Base-by-base conservation (phyloP, 2,329 filamentous ascomycete species). In the Microsporum canis region DNA sequence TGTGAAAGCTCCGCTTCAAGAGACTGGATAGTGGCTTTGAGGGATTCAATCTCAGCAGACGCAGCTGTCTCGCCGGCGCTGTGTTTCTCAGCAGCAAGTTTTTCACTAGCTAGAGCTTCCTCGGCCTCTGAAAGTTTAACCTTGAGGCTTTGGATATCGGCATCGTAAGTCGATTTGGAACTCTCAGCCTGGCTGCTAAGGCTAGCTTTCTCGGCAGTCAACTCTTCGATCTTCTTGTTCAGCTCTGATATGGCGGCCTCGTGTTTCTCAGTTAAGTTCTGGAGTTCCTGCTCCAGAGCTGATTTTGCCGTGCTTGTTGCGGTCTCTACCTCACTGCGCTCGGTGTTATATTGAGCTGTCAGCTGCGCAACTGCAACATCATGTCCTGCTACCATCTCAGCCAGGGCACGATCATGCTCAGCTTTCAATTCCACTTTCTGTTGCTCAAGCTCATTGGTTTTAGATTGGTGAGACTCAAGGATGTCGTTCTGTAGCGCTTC, bases 401-500 rank as follows among this genome's bases (percentile, higher is more conserved):
- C 65, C 17, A 66, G 34, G 6, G 60, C 58, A 12, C 57, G 59
- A n/a, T 65, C 65, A 47, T 65, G 64, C 1, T 41, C 47, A 12
- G 51, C 61, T 3, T 34, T 61, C 5, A 68, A 53, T 27, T 66
- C 62, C 17, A 57, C 8, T 7, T 57, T 53, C 33, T 59, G 58
- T 31, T 63, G 49, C 29, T 61, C 51, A 3, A 61, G 43, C 33
- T 64, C 65, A n/a, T 62, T 60, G 38, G 58, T 58, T 12, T 61
- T 63, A 7, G 64, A 61, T 60, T 67, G 51, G 47, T 65, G 58
- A 49, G 63, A 31, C 56, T 60, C 33, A 14, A 45, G 36, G 57
- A 77, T 67, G n/a, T 75, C 70, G 4, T 58, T 62, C 56, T 73
- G 71, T 17, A 72, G 62, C 12, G 69, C 68, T 31, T 72, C 70